Evolutionary conservation across 306 rosid genomes (phyloP), one percentile per base, ranked within the genome.

Genomic region (Vigna unguiculata): DNA sequence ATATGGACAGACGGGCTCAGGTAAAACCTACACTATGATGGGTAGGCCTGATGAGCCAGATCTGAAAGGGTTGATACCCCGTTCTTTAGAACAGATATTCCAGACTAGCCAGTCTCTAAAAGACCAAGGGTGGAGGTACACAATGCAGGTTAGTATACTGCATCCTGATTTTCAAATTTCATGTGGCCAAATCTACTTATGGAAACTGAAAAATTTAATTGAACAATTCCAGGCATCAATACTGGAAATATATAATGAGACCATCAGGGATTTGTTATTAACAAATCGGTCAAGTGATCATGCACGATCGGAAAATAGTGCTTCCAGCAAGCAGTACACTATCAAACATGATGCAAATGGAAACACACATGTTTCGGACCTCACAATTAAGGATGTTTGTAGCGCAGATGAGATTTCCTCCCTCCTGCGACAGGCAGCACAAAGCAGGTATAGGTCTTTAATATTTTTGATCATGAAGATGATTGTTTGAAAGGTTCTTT

Each of bases 1-100:
- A 12, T 94, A 94, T n/a, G 98, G 98, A 46, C 98, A 94, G 71
- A 91, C 98, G 0, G 97, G 98, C 16, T 91, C 98, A 4, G 98
- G 97, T 9, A 91, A 93, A 83, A 93, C 98, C 28, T 88, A 88
- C 69, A 93, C 98, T 38, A 93, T 93, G 98, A 91, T 94, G 95
- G 98, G 98, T 20, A 90, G 84, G 67, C 96, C 98, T 17, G 93
- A 88, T 46, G 80, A 87, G 53, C 75, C 90, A 9, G 98, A 89
- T 24, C 81, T 90, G 67, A 95, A 90, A 87, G 98, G 98, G 65
- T 53, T 95, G 83, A 95, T 95, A 58, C 98, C 98, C 1, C 97
- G 96, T 55, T 90, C 98, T 8, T 83, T 95, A 3, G 98, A 95
- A 80, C 97, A 95, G 28, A 89, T 95, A 73, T 95, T 95, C 72